phyloP scores from a whole-genome alignment of 1,284 basidiomycete genomes.

The Ganoderma resinaceum region DNA sequence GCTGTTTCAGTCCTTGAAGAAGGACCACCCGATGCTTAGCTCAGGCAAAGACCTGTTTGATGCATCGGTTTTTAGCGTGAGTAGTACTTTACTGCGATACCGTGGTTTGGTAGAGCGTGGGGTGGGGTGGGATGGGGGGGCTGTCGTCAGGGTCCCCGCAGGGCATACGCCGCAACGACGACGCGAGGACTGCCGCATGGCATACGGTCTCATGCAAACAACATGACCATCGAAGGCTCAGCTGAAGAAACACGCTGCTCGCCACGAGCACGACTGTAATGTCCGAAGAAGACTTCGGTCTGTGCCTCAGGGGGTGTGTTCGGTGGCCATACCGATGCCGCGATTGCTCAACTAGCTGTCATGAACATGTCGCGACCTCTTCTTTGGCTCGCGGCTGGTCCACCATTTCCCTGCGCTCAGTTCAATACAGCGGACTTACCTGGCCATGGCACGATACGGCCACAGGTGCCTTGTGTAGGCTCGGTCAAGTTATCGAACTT shows the following conservation, averaged over 20 bases:
- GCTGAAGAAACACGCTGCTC: conserved; percentile 4
- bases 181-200: conserved; percentile 6
- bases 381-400: background rate
- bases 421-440: background rate
- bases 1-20: conserved; percentile 81
- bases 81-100: conserved; percentile 40
- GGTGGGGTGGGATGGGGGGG: conserved; percentile 3
- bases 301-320: background rate
- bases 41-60: conserved; percentile 93
- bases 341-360: background rate
- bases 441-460: background rate
- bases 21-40: conserved; percentile 76
- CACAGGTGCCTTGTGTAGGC: background rate
- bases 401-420: background rate
- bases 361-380: background rate
- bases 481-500: background rate
- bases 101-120: conserved; percentile 5
- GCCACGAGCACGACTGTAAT: conserved; percentile 1
- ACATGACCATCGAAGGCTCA: conserved; percentile 7
- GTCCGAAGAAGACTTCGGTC: conserved; percentile 2
- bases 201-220: background rate
- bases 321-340: background rate
- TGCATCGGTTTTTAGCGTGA: conserved; percentile 87
- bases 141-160: conserved; percentile 6
- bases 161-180: conserved; percentile 13